Base-by-base conservation (phyloP, 345 rosid species). In the Heritiera fomes region DNA sequence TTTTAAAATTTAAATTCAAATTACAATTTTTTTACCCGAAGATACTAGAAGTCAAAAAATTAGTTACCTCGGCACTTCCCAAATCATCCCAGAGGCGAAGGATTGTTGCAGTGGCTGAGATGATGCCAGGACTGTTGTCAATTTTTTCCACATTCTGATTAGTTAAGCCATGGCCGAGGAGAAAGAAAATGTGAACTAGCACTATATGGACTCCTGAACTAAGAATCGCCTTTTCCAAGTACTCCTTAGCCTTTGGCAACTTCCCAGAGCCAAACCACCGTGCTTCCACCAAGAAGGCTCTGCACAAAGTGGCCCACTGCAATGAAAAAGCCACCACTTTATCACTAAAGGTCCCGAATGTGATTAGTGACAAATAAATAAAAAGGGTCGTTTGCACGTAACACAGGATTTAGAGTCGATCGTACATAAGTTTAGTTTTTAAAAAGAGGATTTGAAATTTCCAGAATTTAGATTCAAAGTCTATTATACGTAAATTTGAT, bases 71-170 rank as follows among this genome's bases (percentile, higher is more conserved):
- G 60, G 91, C 88, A 81, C 86, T 89, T 83, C 92, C 92, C 43
- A 90, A 81, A 71, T 89, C 90, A 79, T 92, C 92, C 90, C 91
- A 90, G 0, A 88, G 88, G 11, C 90, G 88, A 55, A 89, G 88
- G 68, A 88, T 89, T n/a, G 86, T 75, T 9, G 88, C 89, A 0
- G 86, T 59, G 58, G 88, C 76, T 2, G 88, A 82, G 41, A 88
- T 63, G 38, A 89, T 78, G 64, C 50, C 34, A 1, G 90, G 91
- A 45, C 58, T 70, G 18, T 58, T 78, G 53, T 86, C 87, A 2
- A 88, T 69, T 28, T 76, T 59, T 7, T 88, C 76, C 5, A 88
- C 82, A 61, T 20, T 84, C 40, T 86, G 75, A 47, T 23, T 40
- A 14, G 77, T 85, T 20, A 84, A 23, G n/a, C 81, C 82, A 14